Evolutionary conservation across 495 filamentous ascomycete species (phyloP), one percentile per base, ranked within the genome.

Genomic region (Hypoxylon fragiforme): DNA sequence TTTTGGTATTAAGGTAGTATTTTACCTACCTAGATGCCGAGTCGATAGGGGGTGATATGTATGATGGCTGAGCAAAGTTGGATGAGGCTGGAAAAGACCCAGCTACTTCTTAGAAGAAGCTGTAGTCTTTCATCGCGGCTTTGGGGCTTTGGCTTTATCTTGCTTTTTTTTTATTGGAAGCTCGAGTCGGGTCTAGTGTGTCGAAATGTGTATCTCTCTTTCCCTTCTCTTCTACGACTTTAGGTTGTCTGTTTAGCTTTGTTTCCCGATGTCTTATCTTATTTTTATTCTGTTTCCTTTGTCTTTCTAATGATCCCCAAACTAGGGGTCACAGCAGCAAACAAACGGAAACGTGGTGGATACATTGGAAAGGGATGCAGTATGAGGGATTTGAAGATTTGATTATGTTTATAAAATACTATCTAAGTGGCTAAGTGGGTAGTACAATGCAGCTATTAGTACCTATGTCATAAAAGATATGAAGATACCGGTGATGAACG

Each of bases 1-100:
- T 20, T 55, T 20, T 55, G 51, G 37, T n/a, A n/a, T n/a, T n/a
- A n/a, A 53, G 49, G 21, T 26, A 38, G 44, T 44, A 21, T 35
- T 51, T 49, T 28, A 9, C 24, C 4, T 28, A 9, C 24, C 9
- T 9, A 9, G 24, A 28, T 4, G 5, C n/a, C 12, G 7, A 34
- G 31, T 16, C 34, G n/a, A n/a, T 37, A 5, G 44, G 54, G 26
- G 41, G 22, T 9, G 50, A 44, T 11, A 54, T 54, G 15, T 35
- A 13, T 7, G 40, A 38, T n/a, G 21, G n/a, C n/a, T 43, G 9
- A 42, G 40, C 21, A 34, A 28, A 40, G 42, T 49, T 30, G 49
- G 9, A 9, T 4, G 24, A 4, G 24, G 4, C 24, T 4, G 31
- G 7, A 41, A 26, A 22, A 12, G n/a, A n/a, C n/a, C 37, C 44